Evolutionary conservation across 495 filamentous ascomycete genomes (phyloP), one percentile per base, ranked within the genome.

Genomic region (Aspergillus haitiensis): DNA sequence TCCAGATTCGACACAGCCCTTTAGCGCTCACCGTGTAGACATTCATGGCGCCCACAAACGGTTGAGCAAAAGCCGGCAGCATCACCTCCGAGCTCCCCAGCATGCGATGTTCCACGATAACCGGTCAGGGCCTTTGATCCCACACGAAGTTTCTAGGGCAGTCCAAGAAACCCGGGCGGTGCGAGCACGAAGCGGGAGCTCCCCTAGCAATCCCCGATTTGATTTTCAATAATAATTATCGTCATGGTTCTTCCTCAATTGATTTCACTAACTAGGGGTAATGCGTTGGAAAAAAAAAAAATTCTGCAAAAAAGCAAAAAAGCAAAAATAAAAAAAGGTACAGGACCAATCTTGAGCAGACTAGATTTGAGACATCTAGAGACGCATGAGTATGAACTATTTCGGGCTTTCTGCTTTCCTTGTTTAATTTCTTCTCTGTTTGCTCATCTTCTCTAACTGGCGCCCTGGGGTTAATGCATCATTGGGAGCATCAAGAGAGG

Each of bases 121-220:
- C 35, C 33, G 70, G 7, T 74, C 71, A 4, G 73, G 72, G 1
- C 70, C 74, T 11, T 45, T 77, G n/a, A 56, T 73, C 7, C 66
- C 66, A 16, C 66, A 68, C 21, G 67, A 67, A 10, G 54, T 53
- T 8, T 61, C 58, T 13, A 10, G 48, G 31, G 5, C 54, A 21
- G 57, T 58, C 44, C 44, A 67, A 34, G 68, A 66, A 31, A 45
- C 56, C 8, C 66, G 63, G 18, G 61, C 53, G 0, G 56, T 60
- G 56, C 72, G 65, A 58, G 65, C 65, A 59, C 68, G 71, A 55
- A 78, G 76, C 85, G 84, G 72, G 80, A 89, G 72, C 80, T 88
- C 52, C 77, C 88, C 45, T 75, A 76, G 60, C 8, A 63, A 52
- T 2, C 66, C 70, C 31, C 47, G 62, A 21, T 69, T 62, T 49